Evolutionary conservation across 1,139 yeast genomes (phyloP).

Genomic region (Nakaseomyces glabratus): DNA sequence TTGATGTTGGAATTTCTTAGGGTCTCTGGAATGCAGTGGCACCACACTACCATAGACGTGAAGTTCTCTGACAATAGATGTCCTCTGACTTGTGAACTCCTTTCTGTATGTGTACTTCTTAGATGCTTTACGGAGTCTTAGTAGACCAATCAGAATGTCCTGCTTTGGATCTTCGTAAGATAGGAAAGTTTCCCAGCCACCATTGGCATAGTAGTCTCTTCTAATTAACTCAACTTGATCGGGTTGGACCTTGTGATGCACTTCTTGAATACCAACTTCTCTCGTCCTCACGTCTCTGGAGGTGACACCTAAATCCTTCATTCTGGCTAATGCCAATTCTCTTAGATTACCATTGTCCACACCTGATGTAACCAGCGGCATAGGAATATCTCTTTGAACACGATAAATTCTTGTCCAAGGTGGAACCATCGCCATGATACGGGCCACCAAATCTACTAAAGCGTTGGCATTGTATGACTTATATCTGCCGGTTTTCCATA

Average conservation of each 20-base stretch:
- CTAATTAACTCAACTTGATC: constrained; percentile 94
- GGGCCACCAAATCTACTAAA: constrained; percentile 85
- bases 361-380: constrained; percentile 97
- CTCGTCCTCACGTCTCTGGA: constrained; percentile 98
- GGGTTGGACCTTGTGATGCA: constrained; percentile 93
- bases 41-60: constrained; percentile 98
- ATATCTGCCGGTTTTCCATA: constrained; percentile 94
- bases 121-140: constrained; percentile 81
- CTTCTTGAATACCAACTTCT: constrained; percentile 98
- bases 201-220: constrained; percentile 94
- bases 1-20: constrained; percentile 96
- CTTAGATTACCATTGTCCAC: constrained; percentile 96
- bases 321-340: constrained; percentile 90
- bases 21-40: constrained; percentile 95
- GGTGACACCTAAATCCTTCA: constrained; percentile 95
- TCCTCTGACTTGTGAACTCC: constrained; percentile 74
- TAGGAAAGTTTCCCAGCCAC: constrained; percentile 97
- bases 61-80: constrained; percentile 88
- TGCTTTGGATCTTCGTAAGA: constrained; percentile 96
- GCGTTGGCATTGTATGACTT: constrained; percentile 93
- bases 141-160: constrained; percentile 85
- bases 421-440: constrained; percentile 91
- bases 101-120: constrained; percentile 85
- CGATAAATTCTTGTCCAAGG: constrained; percentile 99
- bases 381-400: constrained; percentile 97